Base-by-base conservation (phyloP, 345 rosid genomes). In the Eucalyptus grandis region DNA sequence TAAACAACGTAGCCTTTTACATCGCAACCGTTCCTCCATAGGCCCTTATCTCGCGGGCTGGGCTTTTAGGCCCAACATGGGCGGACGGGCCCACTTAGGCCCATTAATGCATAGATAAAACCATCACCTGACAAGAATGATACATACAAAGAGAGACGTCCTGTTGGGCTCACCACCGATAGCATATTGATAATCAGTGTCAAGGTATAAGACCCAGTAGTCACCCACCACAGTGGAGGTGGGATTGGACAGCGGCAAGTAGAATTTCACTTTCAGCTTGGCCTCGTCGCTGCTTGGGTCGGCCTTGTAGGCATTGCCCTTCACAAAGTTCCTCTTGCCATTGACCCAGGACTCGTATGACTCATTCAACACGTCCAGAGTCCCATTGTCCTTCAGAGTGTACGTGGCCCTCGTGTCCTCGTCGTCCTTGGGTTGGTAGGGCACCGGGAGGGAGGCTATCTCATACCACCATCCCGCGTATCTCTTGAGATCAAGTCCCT, bases 391-490 rank as follows among this genome's bases (percentile, higher is more conserved):
- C 10, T 94, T 96, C 88, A 96, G 88, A 24, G 93, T 94, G 89
- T 96, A 96, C 14, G 98, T 97, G 56, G 99, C 99, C 67, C 97
- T 94, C 5, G 98, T 96, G 93, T 96, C 92, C 87, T 6, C 93
- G 11, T 98, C 97, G 89, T 94, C 88, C 90, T 88, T 94, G 7
- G 99, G 99, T 86, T 96, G 98, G 90, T 50, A 50, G 53, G 53
- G 53, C 53, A 50, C 53, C 3, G 53, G 19, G 53, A 50, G 53
- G 53, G 22, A 53, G 24, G 9, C 58, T 58, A 96, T 95, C 92
- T 98, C 99, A 90, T 97, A 95, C 99, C 98, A 96, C 58, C 98
- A 93, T 9, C 98, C 99, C 98, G 94, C 94, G 94, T 96, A 96
- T 58, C 95, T 93, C 88, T 91, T 62, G 87, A 97, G 2, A 91